These are phyloP conservation scores for Ilyonectria robusta DNA, from an alignment of 2,329 filamentous ascomycete genomes.

Conservation along the genomic window DNA sequence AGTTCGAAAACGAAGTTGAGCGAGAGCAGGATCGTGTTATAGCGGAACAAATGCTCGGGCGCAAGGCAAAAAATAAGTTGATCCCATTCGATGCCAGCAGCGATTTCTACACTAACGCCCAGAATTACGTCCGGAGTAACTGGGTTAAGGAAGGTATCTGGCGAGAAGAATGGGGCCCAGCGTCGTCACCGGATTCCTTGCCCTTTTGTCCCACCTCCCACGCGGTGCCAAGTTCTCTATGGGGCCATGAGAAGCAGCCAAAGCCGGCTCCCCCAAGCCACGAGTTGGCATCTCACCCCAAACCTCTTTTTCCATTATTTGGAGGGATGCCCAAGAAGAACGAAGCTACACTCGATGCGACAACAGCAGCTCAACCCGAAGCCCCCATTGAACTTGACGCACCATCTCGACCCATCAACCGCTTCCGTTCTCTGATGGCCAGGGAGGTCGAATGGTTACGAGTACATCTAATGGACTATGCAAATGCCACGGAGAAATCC, in stretches of 20 bases:
- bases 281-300: too few species aligned
- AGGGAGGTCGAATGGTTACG: too few species aligned
- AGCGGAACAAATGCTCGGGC: background rate
- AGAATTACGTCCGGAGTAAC: constrained; percentile 31
- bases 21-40: constrained; percentile 6
- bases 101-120: constrained; percentile 19
- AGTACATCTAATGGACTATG: too few species aligned
- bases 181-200: constrained; percentile 8
- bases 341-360: too few species aligned
- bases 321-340: too few species aligned
- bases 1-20: constrained; percentile 10
- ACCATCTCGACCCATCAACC: too few species aligned
- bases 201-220: background rate
- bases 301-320: too few species aligned
- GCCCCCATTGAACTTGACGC: too few species aligned
- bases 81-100: background rate
- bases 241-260: background rate
- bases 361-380: too few species aligned
- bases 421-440: too few species aligned
- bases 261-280: too few species aligned
- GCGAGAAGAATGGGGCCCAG: constrained; percentile 26
- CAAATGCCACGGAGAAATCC: too few species aligned
- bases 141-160: constrained; percentile 34
- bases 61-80: background rate
- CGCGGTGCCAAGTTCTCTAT: background rate